Conservation (phyloP, 2,329 filamentous ascomycete genomes). For the Ambrosiella xylebori region DNA sequence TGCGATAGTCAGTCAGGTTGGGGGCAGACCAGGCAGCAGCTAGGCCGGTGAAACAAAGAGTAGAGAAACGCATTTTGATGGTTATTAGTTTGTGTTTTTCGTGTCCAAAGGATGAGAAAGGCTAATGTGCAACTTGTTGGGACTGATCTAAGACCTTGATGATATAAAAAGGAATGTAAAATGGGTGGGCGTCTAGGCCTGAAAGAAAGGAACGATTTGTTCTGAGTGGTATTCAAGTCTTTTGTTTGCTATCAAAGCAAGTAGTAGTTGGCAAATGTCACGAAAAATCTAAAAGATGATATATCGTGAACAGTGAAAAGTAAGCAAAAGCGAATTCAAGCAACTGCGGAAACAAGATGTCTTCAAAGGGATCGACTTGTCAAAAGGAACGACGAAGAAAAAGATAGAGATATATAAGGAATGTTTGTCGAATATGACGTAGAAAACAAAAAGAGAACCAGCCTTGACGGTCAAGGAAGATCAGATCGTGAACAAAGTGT, state of each 20-base stretch:
- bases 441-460: conserved; percentile 5
- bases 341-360: neutral
- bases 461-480: conserved; percentile 6
- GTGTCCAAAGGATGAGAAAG: neutral
- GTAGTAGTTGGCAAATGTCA: neutral
- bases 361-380: conserved; percentile 2
- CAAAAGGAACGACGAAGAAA: conserved; percentile 4
- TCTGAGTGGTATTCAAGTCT: neutral
- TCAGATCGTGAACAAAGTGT: conserved; percentile 4
- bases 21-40: conserved; percentile 24
- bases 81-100: neutral
- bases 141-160: neutral
- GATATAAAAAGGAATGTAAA: conserved; percentile 2
- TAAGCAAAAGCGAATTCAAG: neutral
- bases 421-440: neutral
- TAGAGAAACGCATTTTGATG: conserved; percentile 7
- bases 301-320: neutral
- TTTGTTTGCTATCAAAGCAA: neutral
- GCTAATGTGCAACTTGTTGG: neutral
- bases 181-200: conserved; percentile 1
- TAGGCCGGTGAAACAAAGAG: conserved; percentile 17
- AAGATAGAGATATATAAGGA: neutral
- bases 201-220: neutral
- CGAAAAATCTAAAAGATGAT: neutral
- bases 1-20: conserved; percentile 22